Evolutionary conservation across 2,329 filamentous ascomycete genomes (phyloP).

Genomic region (Arthrobotrys conoides): DNA sequence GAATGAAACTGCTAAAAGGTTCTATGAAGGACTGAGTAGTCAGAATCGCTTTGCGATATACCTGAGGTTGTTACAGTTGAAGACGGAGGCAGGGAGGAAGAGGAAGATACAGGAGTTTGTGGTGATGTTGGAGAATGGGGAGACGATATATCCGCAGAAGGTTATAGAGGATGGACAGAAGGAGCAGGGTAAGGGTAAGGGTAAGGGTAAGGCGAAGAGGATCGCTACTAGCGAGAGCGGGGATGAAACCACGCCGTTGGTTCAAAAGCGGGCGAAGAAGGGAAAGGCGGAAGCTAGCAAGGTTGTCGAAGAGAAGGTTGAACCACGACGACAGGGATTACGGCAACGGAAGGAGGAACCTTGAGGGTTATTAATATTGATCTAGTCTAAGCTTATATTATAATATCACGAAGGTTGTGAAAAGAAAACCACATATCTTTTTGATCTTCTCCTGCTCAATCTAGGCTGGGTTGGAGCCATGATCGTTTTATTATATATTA

Average conservation of each 20-base stretch:
- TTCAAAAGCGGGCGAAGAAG: constrained; percentile 44
- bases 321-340: constrained; percentile 36
- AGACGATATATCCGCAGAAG: constrained; percentile 63
- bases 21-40: constrained; percentile 69
- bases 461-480: not conserved
- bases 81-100: constrained; percentile 66
- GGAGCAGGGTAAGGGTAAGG: not conserved
- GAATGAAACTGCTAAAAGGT: constrained; percentile 66
- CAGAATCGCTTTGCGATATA: constrained; percentile 70
- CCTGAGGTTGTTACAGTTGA: constrained; percentile 67
- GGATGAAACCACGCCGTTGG: constrained; percentile 23
- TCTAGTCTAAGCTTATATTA: not conserved
- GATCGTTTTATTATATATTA: constrained; percentile 11
- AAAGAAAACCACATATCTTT: not conserved
- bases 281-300: constrained; percentile 13
- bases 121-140: constrained; percentile 66
- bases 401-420: not conserved
- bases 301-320: constrained; percentile 17
- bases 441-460: not conserved
- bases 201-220: constrained; percentile 35
- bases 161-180: not conserved
- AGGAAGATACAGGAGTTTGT: constrained; percentile 68
- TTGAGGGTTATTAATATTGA: constrained; percentile 5
- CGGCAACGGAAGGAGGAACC: constrained; percentile 40
- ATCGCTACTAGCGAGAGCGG: constrained; percentile 2